Evolutionary conservation across 352 stramenopile genomes (phyloP).

Genomic region (Globisporangium recalcitrans): DNA sequence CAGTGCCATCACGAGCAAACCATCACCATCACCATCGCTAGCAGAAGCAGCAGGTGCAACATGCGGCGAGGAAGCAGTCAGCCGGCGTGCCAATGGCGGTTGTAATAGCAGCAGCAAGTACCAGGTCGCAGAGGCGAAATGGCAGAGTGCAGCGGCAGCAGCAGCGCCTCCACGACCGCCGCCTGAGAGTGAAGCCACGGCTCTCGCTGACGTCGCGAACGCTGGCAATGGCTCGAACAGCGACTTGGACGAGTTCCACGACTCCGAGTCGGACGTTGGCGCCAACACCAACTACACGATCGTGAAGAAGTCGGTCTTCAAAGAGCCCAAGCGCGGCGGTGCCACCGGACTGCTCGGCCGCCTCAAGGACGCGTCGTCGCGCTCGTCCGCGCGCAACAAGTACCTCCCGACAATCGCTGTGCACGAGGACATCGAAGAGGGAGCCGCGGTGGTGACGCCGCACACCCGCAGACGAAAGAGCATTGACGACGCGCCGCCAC

Average conservation of each 20-base stretch:
- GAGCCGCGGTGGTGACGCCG: neutral
- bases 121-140: neutral
- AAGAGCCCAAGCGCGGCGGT: slow-evolving; percentile 23
- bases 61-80: neutral
- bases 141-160: neutral
- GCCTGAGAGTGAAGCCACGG: neutral
- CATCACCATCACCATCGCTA: too few relatives aligned
- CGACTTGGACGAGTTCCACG: slow-evolving; percentile 20
- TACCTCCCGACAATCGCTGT: slow-evolving; percentile 14
- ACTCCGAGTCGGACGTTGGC: slow-evolving; percentile 16
- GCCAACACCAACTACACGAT: slow-evolving; percentile 26
- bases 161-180: neutral
- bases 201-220: neutral
- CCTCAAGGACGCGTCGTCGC: slow-evolving; percentile 24
- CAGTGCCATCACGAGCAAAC: neutral
- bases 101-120: slow-evolving; percentile 5
- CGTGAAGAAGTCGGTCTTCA: slow-evolving; percentile 72
- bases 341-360: slow-evolving; percentile 25
- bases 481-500: neutral
- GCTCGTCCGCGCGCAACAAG: slow-evolving; percentile 22
- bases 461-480: neutral
- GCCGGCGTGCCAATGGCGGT: too few relatives aligned
- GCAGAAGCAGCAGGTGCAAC: neutral
- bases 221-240: neutral
- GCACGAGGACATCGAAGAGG: neutral